Base-by-base conservation (phyloP, 176 grass and related monocot genomes). In the Raddia guianensis region DNA sequence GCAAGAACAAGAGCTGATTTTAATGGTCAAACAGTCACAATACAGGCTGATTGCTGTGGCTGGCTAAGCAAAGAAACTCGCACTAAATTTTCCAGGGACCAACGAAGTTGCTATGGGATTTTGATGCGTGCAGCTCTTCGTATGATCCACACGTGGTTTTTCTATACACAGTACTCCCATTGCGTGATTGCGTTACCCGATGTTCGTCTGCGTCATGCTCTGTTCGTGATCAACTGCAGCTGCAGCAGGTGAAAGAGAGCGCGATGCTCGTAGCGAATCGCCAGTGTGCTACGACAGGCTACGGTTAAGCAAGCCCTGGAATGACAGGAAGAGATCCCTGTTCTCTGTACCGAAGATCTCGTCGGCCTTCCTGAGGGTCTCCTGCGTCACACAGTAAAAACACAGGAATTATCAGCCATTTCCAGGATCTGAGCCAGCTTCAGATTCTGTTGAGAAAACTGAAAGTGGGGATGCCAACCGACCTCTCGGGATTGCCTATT, bases 261-360 rank as follows among this genome's bases (percentile, higher is more conserved):
- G 37, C 51, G 15, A 47, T 14, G 15, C 11, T 14, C 46, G 11
- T 14, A 75, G 49, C 70, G 20, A 47, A 40, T 67, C 10, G 21
- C 8, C 75, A 56, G 8, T 68, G 45, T 54, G 42, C 85, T 94
- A 95, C 15, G 88, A 54, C 34, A 89, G 53, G 63, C 90, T 95
- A 56, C 96, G 88, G 68, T 73, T 90, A 74, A 99, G 92, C 55
- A 95, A 66, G 76, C 84, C 84, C 72, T 90, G 90, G 49, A 99
- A 99, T 27, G 93, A 93, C 66, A 81, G 5, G 80, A 89, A 88
- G 37, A 99, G 90, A 75, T 95, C 92, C 68, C 86, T 91, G 84
- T 93, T 93, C 12, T 93, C 90, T 52, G 86, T 34, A 62, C 96
- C 92, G 76, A 99, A 99, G 80, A 99, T 99, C 63, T 86, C 82